phyloP scores from a whole-genome alignment of 306 rosid species.

The Trifolium dubium region DNA sequence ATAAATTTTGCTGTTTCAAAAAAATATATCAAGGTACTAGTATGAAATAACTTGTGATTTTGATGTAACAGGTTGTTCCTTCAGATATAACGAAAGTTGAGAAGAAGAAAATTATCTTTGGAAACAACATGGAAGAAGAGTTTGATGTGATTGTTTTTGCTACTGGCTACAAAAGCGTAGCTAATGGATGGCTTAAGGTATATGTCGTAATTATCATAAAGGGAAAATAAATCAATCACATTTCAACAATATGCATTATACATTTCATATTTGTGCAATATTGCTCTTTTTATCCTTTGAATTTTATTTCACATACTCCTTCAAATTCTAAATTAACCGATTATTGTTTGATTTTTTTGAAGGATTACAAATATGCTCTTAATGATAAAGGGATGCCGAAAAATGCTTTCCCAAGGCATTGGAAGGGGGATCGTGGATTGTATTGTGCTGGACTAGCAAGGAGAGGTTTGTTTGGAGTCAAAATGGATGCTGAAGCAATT shows the following conservation, averaged over 20 bases:
- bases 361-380: constrained; percentile 53
- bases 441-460: constrained; percentile 64
- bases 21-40: no score
- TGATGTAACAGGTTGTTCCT: constrained; percentile 50
- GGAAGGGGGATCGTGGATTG: constrained; percentile 62
- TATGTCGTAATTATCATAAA: not conserved
- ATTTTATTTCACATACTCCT: not conserved
- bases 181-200: constrained; percentile 33
- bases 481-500: constrained; percentile 54
- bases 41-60: not conserved
- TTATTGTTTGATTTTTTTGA: not conserved
- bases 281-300: constrained; percentile 53
- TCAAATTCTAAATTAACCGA: not conserved
- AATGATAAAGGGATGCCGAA: constrained; percentile 60
- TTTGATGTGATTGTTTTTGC: constrained; percentile 68
- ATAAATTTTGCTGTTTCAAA: no score
- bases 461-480: constrained; percentile 58
- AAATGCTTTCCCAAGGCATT: constrained; percentile 50
- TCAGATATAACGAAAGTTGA: constrained; percentile 44
- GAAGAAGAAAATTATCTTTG: constrained; percentile 47
- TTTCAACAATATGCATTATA: not conserved
- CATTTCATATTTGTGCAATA: not conserved
- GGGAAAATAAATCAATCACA: no score
- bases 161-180: constrained; percentile 66
- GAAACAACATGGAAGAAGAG: constrained; percentile 34